Conservation (phyloP, 192 early-diverging fungal species). For the Endogone sp. region DNA sequence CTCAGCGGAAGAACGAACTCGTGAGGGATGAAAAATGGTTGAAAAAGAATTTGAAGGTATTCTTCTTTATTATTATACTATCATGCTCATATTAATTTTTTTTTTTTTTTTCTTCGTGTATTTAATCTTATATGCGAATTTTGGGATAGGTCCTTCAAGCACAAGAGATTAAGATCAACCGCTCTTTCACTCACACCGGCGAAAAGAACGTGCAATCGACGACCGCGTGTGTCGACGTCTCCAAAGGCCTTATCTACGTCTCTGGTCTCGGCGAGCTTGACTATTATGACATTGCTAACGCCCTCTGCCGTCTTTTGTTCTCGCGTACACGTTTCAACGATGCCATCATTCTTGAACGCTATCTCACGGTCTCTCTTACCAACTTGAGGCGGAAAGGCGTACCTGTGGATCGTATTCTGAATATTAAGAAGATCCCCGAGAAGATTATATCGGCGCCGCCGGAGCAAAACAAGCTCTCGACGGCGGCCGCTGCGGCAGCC, state of each 20-base stretch:
- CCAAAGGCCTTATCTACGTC: conserved; percentile 34
- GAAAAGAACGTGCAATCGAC: conserved; percentile 48
- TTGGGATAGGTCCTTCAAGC: conserved; percentile 42
- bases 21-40: conserved; percentile 48
- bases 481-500: conserved; percentile 17
- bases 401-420: conserved; percentile 53
- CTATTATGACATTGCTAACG: conserved; percentile 77
- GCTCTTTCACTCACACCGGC: conserved; percentile 32
- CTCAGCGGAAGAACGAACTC: conserved; percentile 41
- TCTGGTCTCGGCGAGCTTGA: conserved; percentile 54
- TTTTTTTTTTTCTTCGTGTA: no score
- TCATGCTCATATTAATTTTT: no score
- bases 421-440: conserved; percentile 36
- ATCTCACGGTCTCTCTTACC: conserved; percentile 65
- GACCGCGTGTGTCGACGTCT: conserved; percentile 53
- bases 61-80: no score
- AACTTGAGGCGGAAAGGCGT: conserved; percentile 65
- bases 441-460: conserved; percentile 11
- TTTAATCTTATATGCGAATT: no score
- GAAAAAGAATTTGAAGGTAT: conserved; percentile 57
- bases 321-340: conserved; percentile 69
- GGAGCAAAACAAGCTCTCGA: conserved; percentile 4
- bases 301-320: conserved; percentile 65
- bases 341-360: conserved; percentile 68
- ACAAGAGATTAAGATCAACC: conserved; percentile 55